phyloP scores from a whole-genome alignment of 176 grass and related monocot genomes.

The Avena atlantica region DNA sequence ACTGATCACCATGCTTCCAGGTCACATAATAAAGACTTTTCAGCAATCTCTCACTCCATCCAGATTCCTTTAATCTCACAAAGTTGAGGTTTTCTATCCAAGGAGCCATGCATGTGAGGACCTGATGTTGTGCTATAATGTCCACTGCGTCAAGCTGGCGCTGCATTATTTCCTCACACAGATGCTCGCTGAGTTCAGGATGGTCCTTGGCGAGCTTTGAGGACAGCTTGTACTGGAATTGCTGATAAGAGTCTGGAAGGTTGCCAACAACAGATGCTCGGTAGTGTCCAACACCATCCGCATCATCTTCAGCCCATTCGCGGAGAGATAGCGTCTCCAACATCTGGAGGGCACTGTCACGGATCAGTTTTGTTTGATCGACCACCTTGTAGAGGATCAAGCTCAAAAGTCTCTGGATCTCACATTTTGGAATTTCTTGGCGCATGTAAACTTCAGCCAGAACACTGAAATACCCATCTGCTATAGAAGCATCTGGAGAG shows the following conservation, averaged over 20 bases:
- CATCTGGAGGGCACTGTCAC: conserved; percentile 97
- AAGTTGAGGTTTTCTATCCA: conserved; percentile 99
- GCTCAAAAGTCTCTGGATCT: conserved; percentile 88
- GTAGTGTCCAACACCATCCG: conserved; percentile 85
- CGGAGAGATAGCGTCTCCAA: conserved; percentile 92
- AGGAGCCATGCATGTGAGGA: conserved; percentile 97
- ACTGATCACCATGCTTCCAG: conserved; percentile 96
- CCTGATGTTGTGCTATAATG: conserved; percentile 99
- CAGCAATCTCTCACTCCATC: conserved; percentile 90
- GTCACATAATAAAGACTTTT: conserved; percentile 99
- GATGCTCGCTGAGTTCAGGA: conserved; percentile 90
- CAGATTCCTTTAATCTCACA: conserved; percentile 84
- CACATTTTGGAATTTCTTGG: conserved; percentile 94
- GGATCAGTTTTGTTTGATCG: conserved; percentile 89
- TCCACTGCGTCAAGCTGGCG: conserved; percentile 95
- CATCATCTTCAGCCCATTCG: conserved; percentile 93
- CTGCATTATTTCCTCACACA: conserved; percentile 96
- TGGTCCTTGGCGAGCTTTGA: conserved; percentile 98
- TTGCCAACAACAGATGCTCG: conserved; percentile 98
- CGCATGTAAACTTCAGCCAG: conserved; percentile 98
- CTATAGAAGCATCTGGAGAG: conserved; percentile 78
- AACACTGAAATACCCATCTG: conserved; percentile 98
- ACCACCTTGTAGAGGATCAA: conserved; percentile 99
- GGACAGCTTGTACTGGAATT: conserved; percentile 96
- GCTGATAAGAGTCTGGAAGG: conserved; percentile 96